Evolutionary conservation across 2,329 filamentous ascomycete genomes (phyloP).

Genomic region (Talaromyces sp.): DNA sequence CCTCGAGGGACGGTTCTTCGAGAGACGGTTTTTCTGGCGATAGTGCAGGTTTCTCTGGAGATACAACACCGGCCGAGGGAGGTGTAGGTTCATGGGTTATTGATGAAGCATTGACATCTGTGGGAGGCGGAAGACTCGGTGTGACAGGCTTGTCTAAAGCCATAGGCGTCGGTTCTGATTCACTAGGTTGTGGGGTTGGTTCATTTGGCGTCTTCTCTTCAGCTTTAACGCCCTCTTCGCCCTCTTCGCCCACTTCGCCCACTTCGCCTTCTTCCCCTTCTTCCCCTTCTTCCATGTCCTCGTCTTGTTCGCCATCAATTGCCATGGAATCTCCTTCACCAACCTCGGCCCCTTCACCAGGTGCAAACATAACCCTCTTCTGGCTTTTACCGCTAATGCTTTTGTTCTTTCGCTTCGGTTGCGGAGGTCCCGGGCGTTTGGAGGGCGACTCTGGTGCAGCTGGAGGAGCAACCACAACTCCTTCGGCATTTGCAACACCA

Average conservation of each 20-base stretch:
- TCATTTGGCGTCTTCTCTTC: slow-evolving; percentile 44
- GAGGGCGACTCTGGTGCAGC: slow-evolving; percentile 27
- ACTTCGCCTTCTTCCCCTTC: slow-evolving; percentile 39
- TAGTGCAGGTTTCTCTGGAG: slow-evolving; percentile 8
- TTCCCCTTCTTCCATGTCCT: slow-evolving; percentile 44
- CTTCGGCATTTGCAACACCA: slow-evolving; percentile 56
- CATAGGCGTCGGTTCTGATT: not conserved
- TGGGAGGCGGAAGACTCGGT: slow-evolving; percentile 5
- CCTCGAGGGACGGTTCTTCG: slow-evolving; percentile 4
- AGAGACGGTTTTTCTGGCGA: slow-evolving; percentile 9
- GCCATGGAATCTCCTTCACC: slow-evolving; percentile 36
- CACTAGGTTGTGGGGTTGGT: slow-evolving; percentile 34
- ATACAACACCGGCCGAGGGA: slow-evolving; percentile 1
- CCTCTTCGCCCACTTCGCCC: slow-evolving; percentile 39
- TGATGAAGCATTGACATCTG: not conserved
- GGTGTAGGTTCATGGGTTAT: slow-evolving; percentile 1
- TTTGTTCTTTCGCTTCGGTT: slow-evolving; percentile 75
- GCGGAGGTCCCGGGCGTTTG: slow-evolving; percentile 58
- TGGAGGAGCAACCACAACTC: slow-evolving; percentile 50
- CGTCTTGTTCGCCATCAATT: slow-evolving; percentile 43
- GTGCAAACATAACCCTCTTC: slow-evolving; percentile 58
- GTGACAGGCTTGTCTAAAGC: not conserved
- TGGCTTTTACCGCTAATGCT: slow-evolving; percentile 66
- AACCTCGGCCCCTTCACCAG: slow-evolving; percentile 37
- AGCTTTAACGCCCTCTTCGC: slow-evolving; percentile 41